A percentile compares a stretch with the other conserved stretches of the same genome.
Conservation (phyloP, 2,329 filamentous ascomycete genomes). For the Trichoderma gracile region DNA sequence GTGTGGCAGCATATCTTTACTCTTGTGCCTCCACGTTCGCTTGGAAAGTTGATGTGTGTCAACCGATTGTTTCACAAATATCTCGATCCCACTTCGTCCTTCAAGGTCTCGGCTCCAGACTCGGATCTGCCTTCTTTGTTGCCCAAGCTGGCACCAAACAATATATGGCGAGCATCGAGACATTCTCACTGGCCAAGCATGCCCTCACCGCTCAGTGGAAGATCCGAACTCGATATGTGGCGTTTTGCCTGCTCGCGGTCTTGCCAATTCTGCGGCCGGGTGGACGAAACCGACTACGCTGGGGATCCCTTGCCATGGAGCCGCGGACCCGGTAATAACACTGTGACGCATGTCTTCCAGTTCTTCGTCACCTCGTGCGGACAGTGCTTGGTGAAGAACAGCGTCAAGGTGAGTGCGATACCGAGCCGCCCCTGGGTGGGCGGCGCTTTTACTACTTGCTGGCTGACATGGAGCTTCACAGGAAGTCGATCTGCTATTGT, state of each 20-base stretch:
- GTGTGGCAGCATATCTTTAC: constrained; percentile 72
- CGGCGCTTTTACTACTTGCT: background rate
- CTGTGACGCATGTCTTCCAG: constrained; percentile 67
- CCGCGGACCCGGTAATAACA: constrained; percentile 61
- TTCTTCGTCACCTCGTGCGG: constrained; percentile 69
- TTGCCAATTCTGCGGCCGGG: constrained; percentile 69
- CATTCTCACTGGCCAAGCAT: constrained; percentile 65
- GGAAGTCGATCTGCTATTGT: constrained; percentile 71
- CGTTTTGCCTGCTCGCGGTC: constrained; percentile 60
- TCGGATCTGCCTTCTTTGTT: constrained; percentile 33
- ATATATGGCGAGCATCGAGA: constrained; percentile 71
- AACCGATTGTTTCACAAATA: constrained; percentile 66
- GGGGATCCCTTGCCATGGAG: constrained; percentile 50
- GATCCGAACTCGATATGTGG: constrained; percentile 76
- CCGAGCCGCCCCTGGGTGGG: constrained; percentile 11
- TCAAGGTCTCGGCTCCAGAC: constrained; percentile 31
- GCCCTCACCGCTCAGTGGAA: constrained; percentile 65
- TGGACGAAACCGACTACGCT: constrained; percentile 31
- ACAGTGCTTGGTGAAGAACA: constrained; percentile 60
- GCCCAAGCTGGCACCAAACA: constrained; percentile 55
- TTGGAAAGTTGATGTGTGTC: constrained; percentile 66
- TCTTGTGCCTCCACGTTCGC: constrained; percentile 61
- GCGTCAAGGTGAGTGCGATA: constrained; percentile 61
- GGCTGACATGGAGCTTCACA: constrained; percentile 41
- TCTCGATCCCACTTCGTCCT: constrained; percentile 51